These are phyloP conservation scores for Dichomitus squalens DNA, from an alignment of 1,284 basidiomycete genomes.

Conservation along the genomic window DNA sequence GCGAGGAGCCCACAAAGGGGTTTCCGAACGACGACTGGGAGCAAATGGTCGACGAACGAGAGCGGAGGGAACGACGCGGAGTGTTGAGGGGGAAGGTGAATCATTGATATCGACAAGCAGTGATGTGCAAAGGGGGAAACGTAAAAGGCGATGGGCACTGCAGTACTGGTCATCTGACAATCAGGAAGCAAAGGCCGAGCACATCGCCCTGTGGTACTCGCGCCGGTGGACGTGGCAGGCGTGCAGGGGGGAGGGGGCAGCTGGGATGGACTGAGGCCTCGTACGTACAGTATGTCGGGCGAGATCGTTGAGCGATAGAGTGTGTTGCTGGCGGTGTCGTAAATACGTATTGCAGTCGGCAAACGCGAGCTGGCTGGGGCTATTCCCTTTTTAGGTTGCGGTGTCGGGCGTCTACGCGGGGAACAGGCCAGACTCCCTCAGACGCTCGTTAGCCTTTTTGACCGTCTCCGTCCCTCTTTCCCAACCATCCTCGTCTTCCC, in stretches of 20 bases:
- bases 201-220: not conserved
- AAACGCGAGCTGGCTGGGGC: not conserved
- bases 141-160: not conserved
- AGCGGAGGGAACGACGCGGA: not conserved
- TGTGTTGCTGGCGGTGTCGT: not conserved
- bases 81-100: not conserved
- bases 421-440: not conserved
- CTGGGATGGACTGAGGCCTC: not conserved
- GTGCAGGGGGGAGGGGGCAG: too few species aligned
- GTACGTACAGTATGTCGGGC: not conserved
- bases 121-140: not conserved
- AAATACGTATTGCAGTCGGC: not conserved
- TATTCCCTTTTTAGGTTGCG: too few species aligned
- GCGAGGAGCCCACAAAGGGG: not conserved
- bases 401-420: conserved; percentile 9
- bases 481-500: conserved; percentile 4
- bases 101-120: not conserved
- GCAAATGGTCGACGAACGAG: not conserved
- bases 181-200: not conserved
- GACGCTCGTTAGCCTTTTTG: conserved; percentile 23
- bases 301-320: conserved; percentile 1
- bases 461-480: conserved; percentile 13
- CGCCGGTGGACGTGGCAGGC: not conserved
- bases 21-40: not conserved
- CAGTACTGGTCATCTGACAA: not conserved